Evolutionary conservation across 495 filamentous ascomycete genomes (phyloP), one percentile per base, ranked within the genome.

Genomic region (Saxophila tyrrhenica): DNA sequence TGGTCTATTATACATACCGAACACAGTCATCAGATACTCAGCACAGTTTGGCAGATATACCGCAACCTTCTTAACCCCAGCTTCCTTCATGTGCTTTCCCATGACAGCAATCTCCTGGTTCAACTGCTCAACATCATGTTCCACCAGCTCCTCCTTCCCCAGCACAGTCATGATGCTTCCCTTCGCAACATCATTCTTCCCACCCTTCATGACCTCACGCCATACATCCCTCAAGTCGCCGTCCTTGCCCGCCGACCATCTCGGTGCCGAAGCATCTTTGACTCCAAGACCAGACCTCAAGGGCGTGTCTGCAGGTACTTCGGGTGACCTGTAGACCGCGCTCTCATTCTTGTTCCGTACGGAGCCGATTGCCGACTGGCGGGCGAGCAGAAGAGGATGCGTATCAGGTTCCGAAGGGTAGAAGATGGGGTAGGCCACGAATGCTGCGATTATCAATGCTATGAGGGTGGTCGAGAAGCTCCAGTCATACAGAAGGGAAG

Each of bases 201-300:
- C 58, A 39, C 54, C 58, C 32, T 38, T 53, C 54, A 32, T 35
- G 10, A 70, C 64, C 39, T 87, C 87, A 52, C 82, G 83, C 92
- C 92, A 99, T 45, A 99, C 75, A 67, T 99, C 92, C 45, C 92
- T 78, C 53, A 99, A 73, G 59, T 99, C 92, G 17, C 92, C 92
- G 66, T 92, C 82, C 59, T 84, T 79, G 20, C 90, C 90, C 55
- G 74, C 75, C 0, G 80, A 74, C 84, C 90, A 97, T 67, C 85
- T 86, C 17, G 86, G 84, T 22, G 82, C 82, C 8, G 84, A 85
- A 1, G 86, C 75, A 39, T 90, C 86, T 65, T 87, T 89, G 21
- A 99, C 86, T 59, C 84, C 86, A 44, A 99, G 73, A 15, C 92
- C 91, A 21, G 79, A 73, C 54, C 84, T 82, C 15, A 97, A 79